Evolutionary conservation across 129 eudicot genomes (phyloP).

Genomic region (Saussurea involucrata): DNA sequence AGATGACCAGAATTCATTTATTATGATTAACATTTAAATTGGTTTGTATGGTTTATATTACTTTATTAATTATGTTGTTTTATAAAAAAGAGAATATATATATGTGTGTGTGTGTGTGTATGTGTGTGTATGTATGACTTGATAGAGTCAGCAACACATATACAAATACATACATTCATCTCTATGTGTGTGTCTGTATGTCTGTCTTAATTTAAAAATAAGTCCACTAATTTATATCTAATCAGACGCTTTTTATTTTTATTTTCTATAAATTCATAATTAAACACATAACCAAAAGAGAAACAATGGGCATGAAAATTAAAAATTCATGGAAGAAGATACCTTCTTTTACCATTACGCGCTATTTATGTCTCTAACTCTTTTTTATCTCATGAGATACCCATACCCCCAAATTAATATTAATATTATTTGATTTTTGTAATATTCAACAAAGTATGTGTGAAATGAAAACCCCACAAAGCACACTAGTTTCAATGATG

Average conservation of each 20-base stretch:
- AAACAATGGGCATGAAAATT: neutral
- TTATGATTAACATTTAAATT: no score
- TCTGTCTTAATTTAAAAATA: neutral
- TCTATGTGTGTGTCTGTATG: neutral
- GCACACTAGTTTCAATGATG: neutral
- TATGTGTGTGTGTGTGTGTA: no score
- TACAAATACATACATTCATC: neutral
- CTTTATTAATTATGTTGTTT: no score
- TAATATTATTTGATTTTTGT: neutral
- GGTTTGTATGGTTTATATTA: no score
- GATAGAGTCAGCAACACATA: neutral
- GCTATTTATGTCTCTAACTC: neutral
- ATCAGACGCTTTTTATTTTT: neutral
- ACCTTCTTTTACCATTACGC: neutral
- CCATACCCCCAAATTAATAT: neutral
- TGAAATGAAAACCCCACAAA: slow-evolving; percentile 17
- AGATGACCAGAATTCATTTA: no score
- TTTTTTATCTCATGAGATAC: neutral
- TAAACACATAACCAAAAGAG: neutral
- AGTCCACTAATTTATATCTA: neutral
- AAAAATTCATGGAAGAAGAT: neutral
- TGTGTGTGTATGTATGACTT: neutral
- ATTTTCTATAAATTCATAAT: neutral
- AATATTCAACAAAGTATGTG: neutral
- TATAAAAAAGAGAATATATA: no score